Evolutionary conservation across 768 basidiomycete genomes (phyloP), one percentile per base, ranked within the genome.

Genomic region (Russula lepida): DNA sequence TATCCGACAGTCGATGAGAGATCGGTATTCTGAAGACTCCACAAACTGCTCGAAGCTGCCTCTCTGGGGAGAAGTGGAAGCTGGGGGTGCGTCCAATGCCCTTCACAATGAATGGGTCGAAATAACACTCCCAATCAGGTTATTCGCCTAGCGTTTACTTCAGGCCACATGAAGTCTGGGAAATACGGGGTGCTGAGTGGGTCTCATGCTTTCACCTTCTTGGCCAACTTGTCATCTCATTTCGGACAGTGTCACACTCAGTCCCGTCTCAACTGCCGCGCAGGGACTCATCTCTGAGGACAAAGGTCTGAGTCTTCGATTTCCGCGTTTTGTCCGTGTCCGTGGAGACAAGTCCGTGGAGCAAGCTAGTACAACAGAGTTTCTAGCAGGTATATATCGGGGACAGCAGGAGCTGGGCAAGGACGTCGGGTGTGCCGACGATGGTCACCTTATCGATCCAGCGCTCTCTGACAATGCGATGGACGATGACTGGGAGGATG

Each of bases 241-340:
- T 61, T 61, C 64, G 47, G 41, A 43, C 54, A 89, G 87, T 68
- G 80, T 94, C 65, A 92, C 92, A 2, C 73, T 91, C 63, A 92
- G 91, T 47, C 93, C 92, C 0, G 83, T 92, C 17, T 95, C 92
- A 25, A 74, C 86, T 6, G 92, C 92, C 19, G 92, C 89, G 0
- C 75, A 79, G 56, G 84, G 85, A 6, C 69, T 85, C 23, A 76
- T 84, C 5, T 80, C 83, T 6, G 77, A 71, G 19, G 66, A 68
- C 54, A 78, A 86, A 28, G 94, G 94, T 5, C 75, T 95, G 32
- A 89, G 88, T 66, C 72, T 95, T 13, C 85, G 94, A 13, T 97
- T 97, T 71, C 94, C 94, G 44, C 79, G 93, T 37, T 95, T 95
- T 74, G 77, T 95, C 58, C 81, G 78, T 60, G 68, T 82, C 7